These are phyloP conservation scores for Panellus pusillus DNA, from an alignment of 768 basidiomycete species.

Conservation along the genomic window DNA sequence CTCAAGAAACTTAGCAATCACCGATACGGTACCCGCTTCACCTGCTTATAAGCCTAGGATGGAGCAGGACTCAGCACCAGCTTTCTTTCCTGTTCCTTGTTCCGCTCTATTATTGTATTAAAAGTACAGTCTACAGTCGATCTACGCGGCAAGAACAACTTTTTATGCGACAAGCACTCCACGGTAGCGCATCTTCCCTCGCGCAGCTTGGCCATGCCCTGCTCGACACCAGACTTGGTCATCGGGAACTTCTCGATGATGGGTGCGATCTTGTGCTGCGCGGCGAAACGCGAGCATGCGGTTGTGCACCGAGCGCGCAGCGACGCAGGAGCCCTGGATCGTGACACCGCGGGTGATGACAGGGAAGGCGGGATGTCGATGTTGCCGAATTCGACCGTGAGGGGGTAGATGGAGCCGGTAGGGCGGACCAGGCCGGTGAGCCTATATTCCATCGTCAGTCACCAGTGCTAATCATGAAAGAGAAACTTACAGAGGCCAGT, in stretches of 20 bases:
- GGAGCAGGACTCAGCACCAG: too few relatives aligned
- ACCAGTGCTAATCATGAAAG: too few relatives aligned
- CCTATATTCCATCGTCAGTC: too few relatives aligned
- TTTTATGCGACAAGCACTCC: too few relatives aligned
- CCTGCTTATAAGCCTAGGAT: too few relatives aligned
- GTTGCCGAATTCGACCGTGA: slow-evolving; percentile 2
- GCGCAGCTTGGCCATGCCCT: slow-evolving; percentile 14
- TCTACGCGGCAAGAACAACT: too few relatives aligned
- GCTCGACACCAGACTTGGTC: slow-evolving; percentile 26
- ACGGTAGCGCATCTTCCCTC: background rate
- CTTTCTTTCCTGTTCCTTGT: too few relatives aligned
- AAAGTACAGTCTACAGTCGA: too few relatives aligned
- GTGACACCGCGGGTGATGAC: slow-evolving; percentile 10
- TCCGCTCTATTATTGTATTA: too few relatives aligned
- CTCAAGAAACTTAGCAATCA: too few relatives aligned
- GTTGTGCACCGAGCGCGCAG: slow-evolving; percentile 7
- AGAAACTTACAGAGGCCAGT: too few relatives aligned
- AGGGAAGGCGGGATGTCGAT: slow-evolving; percentile 6
- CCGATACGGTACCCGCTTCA: too few relatives aligned
- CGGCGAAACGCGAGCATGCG: slow-evolving; percentile 37
- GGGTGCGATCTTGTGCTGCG: slow-evolving; percentile 28
- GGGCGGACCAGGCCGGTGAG: background rate
- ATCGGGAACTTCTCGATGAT: slow-evolving; percentile 33
- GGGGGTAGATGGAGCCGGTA: slow-evolving; percentile 8
- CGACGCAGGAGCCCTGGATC: slow-evolving; percentile 18